Evolutionary conservation across 2,329 filamentous ascomycete genomes (phyloP), one percentile per base, ranked within the genome.

Genomic region (Fusarium mundagurra): DNA sequence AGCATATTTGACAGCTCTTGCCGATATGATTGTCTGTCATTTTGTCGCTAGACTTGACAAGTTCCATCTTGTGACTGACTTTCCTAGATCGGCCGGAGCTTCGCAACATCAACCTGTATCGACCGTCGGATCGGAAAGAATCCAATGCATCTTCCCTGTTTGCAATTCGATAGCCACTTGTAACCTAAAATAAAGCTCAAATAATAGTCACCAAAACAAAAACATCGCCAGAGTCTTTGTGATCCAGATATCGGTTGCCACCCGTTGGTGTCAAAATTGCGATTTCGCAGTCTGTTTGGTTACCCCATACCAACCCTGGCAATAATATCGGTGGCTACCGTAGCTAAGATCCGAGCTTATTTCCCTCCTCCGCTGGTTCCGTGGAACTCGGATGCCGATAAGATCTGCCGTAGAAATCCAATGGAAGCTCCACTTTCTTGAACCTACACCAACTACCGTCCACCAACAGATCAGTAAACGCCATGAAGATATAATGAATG

Each of bases 51-150:
- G 16, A n/a, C 67, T 77, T 3, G 76, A 76, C 39, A 73, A 76
- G 34, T 77, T 75, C 33, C 73, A 72, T 13, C 47, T 77, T 8
- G 64, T 76, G 55, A 33, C 8, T 36, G 44, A 41, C n/a, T 61
- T 31, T 64, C 48, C 13, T 43, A 67, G 18, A 38, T 66, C 18
- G 59, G 47, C 20, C 50, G 57, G 36, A 33, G 18, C 20, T 33
- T 44, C 1, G 11, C 39, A 39, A 27, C 7, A 33, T 16, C 2
- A 34, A 18, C 10, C 20, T 58, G 7, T 24, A 24, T 41, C 6
- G 45, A 45, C 10, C n/a, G 17, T 24, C 12, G 57, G 61, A n/a
- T 13, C n/a, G 7, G 5, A 20, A 22, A 33, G 3, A 2, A 63
- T 48, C 6, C 11, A 27, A 34, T 5, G 6, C 41, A 57, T n/a